A percentile compares a stretch with the other conserved stretches of the same genome.
These are phyloP conservation scores for Fusarium sp. DNA, from an alignment of 2,329 filamentous ascomycete genomes.

Conservation along the genomic window DNA sequence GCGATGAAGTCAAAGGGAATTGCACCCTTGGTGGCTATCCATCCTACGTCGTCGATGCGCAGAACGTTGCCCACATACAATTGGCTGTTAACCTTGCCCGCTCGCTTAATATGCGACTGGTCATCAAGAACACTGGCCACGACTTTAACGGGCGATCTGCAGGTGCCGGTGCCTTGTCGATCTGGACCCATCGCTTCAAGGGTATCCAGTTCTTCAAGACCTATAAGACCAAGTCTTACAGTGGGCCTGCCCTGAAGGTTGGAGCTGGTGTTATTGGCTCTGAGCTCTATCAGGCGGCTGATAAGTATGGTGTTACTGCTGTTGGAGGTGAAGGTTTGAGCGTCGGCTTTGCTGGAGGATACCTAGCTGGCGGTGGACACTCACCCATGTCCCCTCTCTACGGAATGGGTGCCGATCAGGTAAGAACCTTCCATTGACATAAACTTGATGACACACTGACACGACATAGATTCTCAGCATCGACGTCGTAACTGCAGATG, in stretches of 20 bases:
- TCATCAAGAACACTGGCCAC: constrained; percentile 61
- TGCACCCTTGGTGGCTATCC: constrained; percentile 57
- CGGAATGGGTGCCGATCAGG: constrained; percentile 37
- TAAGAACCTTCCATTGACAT: neutral
- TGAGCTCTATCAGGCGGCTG: constrained; percentile 63
- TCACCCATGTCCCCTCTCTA: constrained; percentile 34
- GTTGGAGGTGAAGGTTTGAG: constrained; percentile 63
- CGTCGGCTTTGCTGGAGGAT: constrained; percentile 38
- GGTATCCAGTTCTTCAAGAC: constrained; percentile 45
- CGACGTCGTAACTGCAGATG: constrained; percentile 33
- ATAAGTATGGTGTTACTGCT: constrained; percentile 57
- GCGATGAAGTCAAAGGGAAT: constrained; percentile 17
- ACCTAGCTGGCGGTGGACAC: constrained; percentile 35
- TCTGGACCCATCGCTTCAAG: constrained; percentile 68
- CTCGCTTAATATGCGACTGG: constrained; percentile 56
- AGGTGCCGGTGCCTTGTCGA: constrained; percentile 65
- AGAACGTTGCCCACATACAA: constrained; percentile 57
- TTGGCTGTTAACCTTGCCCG: constrained; percentile 59
- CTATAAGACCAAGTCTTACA: constrained; percentile 43
- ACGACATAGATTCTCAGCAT: constrained; percentile 23
- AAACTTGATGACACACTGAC: neutral
- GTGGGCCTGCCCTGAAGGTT: constrained; percentile 63
- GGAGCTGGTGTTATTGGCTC: constrained; percentile 64
- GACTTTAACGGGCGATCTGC: constrained; percentile 63
- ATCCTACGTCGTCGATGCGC: constrained; percentile 54